These are phyloP conservation scores for Pythium rhizo-oryzae DNA, from an alignment of 352 stramenopile genomes.

Conservation along the genomic window DNA sequence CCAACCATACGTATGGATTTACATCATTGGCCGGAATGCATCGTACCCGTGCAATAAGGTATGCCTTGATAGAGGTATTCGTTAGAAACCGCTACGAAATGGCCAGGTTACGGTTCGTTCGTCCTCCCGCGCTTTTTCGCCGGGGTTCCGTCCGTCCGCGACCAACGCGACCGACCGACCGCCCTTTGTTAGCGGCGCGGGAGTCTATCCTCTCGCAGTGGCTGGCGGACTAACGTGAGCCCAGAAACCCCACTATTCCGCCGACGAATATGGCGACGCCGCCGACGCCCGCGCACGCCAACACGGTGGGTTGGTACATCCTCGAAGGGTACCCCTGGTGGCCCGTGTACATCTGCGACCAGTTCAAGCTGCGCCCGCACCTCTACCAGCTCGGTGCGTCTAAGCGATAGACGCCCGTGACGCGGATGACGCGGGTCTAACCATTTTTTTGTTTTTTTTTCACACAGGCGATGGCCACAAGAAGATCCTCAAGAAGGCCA, in stretches of 20 bases:
- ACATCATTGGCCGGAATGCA: too few species aligned
- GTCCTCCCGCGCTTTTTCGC: neutral
- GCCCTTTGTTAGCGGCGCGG: neutral
- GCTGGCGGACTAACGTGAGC: neutral
- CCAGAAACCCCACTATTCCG: neutral
- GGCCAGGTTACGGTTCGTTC: too few species aligned
- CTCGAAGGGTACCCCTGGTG: conserved; percentile 87
- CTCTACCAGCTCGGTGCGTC: conserved; percentile 61
- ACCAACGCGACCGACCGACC: neutral
- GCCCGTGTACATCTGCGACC: conserved; percentile 86
- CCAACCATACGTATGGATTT: too few species aligned
- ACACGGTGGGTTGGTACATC: conserved; percentile 87
- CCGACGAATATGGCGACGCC: neutral
- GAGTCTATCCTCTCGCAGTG: neutral
- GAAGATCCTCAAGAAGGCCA: conserved; percentile 72
- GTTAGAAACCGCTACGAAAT: neutral
- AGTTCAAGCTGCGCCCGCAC: conserved; percentile 67
- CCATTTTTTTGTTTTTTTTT: neutral
- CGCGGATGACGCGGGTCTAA: neutral
- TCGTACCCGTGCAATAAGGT: too few species aligned
- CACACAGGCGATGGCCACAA: conserved; percentile 54
- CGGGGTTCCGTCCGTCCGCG: neutral
- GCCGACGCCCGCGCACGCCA: conserved; percentile 27
- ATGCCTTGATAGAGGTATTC: too few species aligned
- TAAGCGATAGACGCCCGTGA: neutral